Conservation (phyloP, 129 eudicot genomes). For the Centella asiatica region DNA sequence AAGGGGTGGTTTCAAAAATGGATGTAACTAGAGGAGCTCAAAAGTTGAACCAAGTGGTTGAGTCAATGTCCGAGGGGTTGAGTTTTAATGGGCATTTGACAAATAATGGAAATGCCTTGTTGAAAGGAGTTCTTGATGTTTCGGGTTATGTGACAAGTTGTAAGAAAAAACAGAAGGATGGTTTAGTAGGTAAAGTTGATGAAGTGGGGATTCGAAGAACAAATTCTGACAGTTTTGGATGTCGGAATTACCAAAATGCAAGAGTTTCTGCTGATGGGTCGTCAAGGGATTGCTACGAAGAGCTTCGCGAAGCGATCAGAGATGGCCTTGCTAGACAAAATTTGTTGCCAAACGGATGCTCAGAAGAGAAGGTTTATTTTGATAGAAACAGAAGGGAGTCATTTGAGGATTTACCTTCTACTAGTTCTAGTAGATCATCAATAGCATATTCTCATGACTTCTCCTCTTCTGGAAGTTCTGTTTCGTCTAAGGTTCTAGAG, state of each 20-base stretch:
- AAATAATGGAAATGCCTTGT: constrained; percentile 52
- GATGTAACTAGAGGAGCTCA: constrained; percentile 60
- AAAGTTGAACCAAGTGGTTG: constrained; percentile 47
- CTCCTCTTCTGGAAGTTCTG: constrained; percentile 44
- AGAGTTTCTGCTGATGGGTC: constrained; percentile 32
- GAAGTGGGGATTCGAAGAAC: constrained; percentile 22
- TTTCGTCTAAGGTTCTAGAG: constrained; percentile 31
- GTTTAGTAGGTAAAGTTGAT: neutral
- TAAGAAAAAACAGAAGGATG: constrained; percentile 41
- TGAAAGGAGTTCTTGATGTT: constrained; percentile 65
- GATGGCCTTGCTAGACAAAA: constrained; percentile 64
- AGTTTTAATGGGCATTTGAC: constrained; percentile 28
- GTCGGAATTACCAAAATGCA: constrained; percentile 22
- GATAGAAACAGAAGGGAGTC: constrained; percentile 25
- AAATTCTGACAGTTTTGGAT: constrained; percentile 26
- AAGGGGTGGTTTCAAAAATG: constrained; percentile 21
- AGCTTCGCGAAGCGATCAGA: constrained; percentile 58
- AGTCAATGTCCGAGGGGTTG: constrained; percentile 42
- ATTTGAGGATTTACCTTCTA: constrained; percentile 37
- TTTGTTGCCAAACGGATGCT: constrained; percentile 36
- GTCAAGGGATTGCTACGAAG: constrained; percentile 52
- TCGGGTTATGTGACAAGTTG: constrained; percentile 26
- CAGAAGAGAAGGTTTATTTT: constrained; percentile 19
- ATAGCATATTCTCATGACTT: constrained; percentile 39
- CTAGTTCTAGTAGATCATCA: constrained; percentile 66